Evolutionary conservation across 352 stramenopile genomes (phyloP), one percentile per base, ranked within the genome.

Genomic region (Phytophthora fragariaefolia): DNA sequence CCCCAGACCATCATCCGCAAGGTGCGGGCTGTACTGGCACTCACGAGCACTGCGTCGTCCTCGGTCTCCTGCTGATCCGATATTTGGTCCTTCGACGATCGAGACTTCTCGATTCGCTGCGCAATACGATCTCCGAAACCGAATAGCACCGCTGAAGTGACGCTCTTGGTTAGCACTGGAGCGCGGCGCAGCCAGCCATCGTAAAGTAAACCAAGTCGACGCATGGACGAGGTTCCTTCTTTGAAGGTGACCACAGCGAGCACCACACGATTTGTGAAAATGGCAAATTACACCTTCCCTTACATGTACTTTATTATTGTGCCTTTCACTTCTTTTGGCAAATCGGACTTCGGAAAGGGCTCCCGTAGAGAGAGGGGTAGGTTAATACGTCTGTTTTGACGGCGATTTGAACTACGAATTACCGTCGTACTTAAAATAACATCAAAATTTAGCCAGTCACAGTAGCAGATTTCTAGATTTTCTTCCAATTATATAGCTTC

Each of bases 1-100:
- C 89, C 90, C 69, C 95, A 97, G 51, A 96, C 69, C 43, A 92
- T 78, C 77, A 96, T 96, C 8, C 91, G 76, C 22, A 82, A 42
- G 4, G 87, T 88, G 51, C 89, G 75, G 23, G 58, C 64, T 58
- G 60, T 68, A n/a, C 58, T 69, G 36, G 27, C 38, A 18, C 52
- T 69, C 24, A 74, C 50, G 10, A 77, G 23, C 10, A 28, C 24
- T 48, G 9, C 32, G 7, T 66, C 48, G 15, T 66, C 28, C 15
- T 72, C 56, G 18, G 20, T 47, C 17, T 66, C 54, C 26, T 64
- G 34, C 26, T 6, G 18, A 20, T n/a, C 23, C 17, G 28, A 23
- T 12, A 18, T 50, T 30, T 48, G 34, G 30, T 28, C 51, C n/a
- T 64, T 45, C 20, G 26, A 22, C 24, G 32, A 30, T 36, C 46